phyloP scores from a whole-genome alignment of 2,329 filamentous ascomycete species.

The Diaporthe ampelina region DNA sequence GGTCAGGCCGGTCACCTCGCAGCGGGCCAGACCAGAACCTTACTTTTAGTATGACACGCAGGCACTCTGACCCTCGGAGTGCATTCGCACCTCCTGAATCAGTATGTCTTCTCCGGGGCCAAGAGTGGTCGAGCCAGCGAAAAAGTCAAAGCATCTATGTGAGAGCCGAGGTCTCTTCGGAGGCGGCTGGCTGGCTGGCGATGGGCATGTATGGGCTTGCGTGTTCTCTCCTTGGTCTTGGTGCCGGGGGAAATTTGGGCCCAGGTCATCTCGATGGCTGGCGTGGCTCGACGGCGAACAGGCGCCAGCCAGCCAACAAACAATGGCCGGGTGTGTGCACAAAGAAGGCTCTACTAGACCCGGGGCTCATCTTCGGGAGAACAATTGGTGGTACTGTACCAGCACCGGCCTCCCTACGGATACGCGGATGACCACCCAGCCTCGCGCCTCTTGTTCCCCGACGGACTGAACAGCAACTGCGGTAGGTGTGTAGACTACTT shows the following conservation, averaged over 20 bases:
- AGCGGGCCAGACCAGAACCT: background rate
- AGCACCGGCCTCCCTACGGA: background rate
- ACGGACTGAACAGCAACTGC: background rate
- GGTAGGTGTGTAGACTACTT: no score
- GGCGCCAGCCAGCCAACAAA: background rate
- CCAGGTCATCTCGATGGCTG: conserved; percentile 1
- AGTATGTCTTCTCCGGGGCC: background rate
- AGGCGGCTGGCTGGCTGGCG: background rate
- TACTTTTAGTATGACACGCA: background rate
- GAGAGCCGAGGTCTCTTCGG: background rate
- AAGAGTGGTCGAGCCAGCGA: background rate
- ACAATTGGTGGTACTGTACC: background rate
- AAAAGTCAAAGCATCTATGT: background rate
- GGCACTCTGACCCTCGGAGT: background rate
- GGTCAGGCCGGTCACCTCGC: background rate
- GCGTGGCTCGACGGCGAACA: background rate
- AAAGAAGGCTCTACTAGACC: background rate
- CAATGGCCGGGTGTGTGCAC: background rate
- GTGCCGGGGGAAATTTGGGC: background rate
- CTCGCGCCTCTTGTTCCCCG: background rate
- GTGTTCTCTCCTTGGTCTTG: background rate
- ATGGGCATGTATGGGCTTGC: background rate
- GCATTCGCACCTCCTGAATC: background rate
- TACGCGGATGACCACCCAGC: background rate
- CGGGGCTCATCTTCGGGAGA: background rate